A percentile compares a stretch with the other conserved stretches of the same genome.
phyloP scores from a whole-genome alignment of 1,139 yeast species.

The Suhomyces anneliseae region DNA sequence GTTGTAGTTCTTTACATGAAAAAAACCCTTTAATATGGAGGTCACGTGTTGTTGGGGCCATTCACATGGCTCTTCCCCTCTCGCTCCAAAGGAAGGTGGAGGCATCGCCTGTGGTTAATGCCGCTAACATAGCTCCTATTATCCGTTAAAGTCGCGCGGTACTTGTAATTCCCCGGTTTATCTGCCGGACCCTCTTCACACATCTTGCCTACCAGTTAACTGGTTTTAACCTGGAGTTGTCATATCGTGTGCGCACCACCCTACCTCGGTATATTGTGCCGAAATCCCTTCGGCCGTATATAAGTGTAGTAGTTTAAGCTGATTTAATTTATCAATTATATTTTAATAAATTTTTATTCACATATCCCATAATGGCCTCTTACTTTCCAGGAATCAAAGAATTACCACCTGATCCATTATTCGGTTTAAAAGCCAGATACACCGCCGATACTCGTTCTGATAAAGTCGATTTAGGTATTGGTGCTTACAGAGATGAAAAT shows the following conservation, averaged over 20 bases:
- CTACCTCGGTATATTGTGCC: not conserved
- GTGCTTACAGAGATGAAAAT: slow-evolving; percentile 90
- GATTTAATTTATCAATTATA: not conserved
- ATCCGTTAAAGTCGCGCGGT: not conserved
- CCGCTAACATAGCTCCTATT: not conserved
- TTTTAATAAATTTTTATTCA: too few species aligned
- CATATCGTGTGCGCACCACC: slow-evolving; percentile 4
- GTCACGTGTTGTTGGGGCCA: not conserved
- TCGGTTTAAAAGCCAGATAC: slow-evolving; percentile 79
- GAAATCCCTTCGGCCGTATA: not conserved
- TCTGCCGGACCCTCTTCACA: too few species aligned
- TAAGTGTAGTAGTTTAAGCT: not conserved
- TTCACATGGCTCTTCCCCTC: slow-evolving; percentile 8
- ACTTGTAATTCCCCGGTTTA: not conserved
- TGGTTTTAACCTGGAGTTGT: too few species aligned
- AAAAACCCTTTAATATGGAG: not conserved
- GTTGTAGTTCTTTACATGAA: not conserved
- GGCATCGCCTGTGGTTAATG: not conserved
- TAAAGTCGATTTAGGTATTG: slow-evolving; percentile 91
- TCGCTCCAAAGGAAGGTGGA: slow-evolving; percentile 4
- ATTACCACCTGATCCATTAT: slow-evolving; percentile 77
- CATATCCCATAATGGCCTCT: slow-evolving; percentile 28
- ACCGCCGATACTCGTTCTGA: slow-evolving; percentile 59
- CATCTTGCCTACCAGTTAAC: not conserved
- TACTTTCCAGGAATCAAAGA: slow-evolving; percentile 51